These are phyloP conservation scores for Rhytidhysteron rufulum DNA, from an alignment of 2,329 filamentous ascomycete genomes.

Conservation along the genomic window DNA sequence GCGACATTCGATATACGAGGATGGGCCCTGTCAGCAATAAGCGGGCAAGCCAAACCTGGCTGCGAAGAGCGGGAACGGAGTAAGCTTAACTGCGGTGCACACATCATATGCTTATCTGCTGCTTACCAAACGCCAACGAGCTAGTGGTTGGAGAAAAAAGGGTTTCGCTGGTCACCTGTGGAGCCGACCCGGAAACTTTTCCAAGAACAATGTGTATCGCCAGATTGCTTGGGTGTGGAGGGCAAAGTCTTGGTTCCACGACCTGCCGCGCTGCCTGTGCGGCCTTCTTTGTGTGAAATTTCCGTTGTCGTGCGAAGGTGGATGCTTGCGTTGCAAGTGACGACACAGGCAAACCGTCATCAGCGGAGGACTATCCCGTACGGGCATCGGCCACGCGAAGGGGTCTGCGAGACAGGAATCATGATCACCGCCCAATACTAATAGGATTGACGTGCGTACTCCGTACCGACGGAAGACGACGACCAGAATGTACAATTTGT, in stretches of 20 bases:
- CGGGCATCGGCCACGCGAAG: background rate
- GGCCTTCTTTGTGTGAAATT: background rate
- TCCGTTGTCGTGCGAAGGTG: conserved; percentile 10
- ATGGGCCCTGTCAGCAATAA: conserved; percentile 14
- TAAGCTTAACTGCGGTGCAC: conserved; percentile 30
- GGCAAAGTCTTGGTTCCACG: conserved; percentile 13
- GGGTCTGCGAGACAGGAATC: conserved; percentile 4
- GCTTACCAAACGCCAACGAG: conserved; percentile 9
- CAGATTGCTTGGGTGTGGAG: conserved; percentile 11
- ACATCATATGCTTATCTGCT: conserved; percentile 24
- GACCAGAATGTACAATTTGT: too few species aligned
- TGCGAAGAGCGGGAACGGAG: conserved; percentile 21
- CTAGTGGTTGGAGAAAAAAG: too few species aligned
- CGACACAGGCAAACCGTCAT: conserved; percentile 7
- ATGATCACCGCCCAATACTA: too few species aligned
- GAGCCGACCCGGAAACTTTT: conserved; percentile 26
- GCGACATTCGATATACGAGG: background rate
- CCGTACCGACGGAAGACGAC: too few species aligned
- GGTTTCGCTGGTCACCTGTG: too few species aligned
- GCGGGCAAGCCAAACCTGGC: conserved; percentile 20
- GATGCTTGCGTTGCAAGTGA: conserved; percentile 2
- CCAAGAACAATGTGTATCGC: conserved; percentile 13
- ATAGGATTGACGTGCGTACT: too few species aligned
- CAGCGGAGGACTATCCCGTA: background rate
- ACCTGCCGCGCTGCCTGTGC: conserved; percentile 3